phyloP scores from a whole-genome alignment of 2,329 filamentous ascomycete species.

The Fusarium nisikadoi region DNA sequence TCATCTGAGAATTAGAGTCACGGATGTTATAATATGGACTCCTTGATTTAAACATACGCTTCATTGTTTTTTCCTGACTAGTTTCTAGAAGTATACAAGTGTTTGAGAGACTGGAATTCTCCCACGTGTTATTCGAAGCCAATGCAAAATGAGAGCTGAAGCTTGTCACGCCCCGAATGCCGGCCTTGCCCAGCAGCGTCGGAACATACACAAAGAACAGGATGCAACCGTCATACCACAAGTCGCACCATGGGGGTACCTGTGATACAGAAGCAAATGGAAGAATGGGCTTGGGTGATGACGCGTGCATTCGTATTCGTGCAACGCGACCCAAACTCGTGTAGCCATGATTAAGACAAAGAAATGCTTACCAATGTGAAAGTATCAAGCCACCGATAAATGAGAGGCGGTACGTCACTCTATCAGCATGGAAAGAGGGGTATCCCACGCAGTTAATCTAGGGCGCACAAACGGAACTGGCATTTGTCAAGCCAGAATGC shows the following conservation, averaged over 20 bases:
- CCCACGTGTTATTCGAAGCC: accelerated
- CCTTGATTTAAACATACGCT: not conserved
- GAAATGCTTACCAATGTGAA: not conserved
- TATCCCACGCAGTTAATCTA: accelerated
- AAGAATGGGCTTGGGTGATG: not conserved
- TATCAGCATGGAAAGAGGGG: not conserved
- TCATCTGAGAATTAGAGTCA: not conserved
- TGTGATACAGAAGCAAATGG: not conserved
- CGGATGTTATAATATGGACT: accelerated
- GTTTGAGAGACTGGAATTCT: accelerated
- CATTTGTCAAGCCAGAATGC: not conserved
- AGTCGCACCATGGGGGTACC: not conserved
- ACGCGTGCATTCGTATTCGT: not conserved
- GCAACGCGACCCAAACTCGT: not conserved
- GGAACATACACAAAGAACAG: not conserved
- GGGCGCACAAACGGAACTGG: not conserved
- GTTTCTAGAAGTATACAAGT: too few relatives aligned
- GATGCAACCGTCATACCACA: not conserved
- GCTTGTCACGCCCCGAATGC: not conserved
- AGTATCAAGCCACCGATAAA: not conserved
- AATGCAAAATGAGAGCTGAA: not conserved
- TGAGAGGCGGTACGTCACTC: not conserved
- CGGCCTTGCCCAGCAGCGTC: not conserved
- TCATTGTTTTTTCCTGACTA: not conserved
- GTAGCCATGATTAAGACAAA: not conserved